A percentile compares a stretch with the other conserved stretches of the same genome.
Evolutionary conservation across 2,329 filamentous ascomycete genomes (phyloP).

Genomic region (Talaromyces sp.): DNA sequence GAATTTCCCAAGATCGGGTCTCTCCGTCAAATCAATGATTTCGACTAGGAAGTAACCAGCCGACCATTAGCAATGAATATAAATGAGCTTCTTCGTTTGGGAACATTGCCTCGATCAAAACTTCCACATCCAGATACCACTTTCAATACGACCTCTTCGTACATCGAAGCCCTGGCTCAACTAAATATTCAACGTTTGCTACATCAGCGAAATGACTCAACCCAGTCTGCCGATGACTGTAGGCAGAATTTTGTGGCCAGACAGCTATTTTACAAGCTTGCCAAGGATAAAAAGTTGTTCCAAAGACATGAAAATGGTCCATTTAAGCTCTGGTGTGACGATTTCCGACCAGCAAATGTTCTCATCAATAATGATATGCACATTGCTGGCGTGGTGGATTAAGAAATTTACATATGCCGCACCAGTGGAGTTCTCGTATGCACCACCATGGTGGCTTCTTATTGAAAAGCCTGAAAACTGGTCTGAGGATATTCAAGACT

Average conservation of each 20-base stretch:
- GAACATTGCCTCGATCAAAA: conserved; percentile 3
- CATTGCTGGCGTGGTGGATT: conserved; percentile 13
- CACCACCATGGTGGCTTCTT: conserved; percentile 28
- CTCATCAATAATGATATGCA: conserved; percentile 11
- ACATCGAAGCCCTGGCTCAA: conserved; percentile 43
- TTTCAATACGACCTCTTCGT: conserved; percentile 38
- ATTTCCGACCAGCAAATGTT: conserved; percentile 23
- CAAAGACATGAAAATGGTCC: conserved; percentile 13
- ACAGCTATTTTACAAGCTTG: conserved; percentile 23
- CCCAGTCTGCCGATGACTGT: conserved; percentile 29
- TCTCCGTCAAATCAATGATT: neutral
- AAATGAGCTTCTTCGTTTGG: conserved; percentile 5
- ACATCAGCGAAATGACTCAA: conserved; percentile 45
- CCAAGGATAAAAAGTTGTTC: conserved; percentile 12
- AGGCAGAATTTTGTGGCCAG: conserved; percentile 21
- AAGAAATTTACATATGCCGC: conserved; percentile 12
- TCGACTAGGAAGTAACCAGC: neutral
- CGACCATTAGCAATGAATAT: conserved; percentile 3
- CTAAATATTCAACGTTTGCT: conserved; percentile 46
- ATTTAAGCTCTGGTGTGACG: conserved; percentile 29
- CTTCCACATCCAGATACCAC: conserved; percentile 1
- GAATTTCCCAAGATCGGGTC: neutral
- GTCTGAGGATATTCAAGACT: conserved; percentile 22
- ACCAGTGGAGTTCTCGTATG: conserved; percentile 14
- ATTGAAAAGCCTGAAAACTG: conserved; percentile 27